phyloP scores from a whole-genome alignment of 345 rosid genomes.

The Barbarea vulgaris region DNA sequence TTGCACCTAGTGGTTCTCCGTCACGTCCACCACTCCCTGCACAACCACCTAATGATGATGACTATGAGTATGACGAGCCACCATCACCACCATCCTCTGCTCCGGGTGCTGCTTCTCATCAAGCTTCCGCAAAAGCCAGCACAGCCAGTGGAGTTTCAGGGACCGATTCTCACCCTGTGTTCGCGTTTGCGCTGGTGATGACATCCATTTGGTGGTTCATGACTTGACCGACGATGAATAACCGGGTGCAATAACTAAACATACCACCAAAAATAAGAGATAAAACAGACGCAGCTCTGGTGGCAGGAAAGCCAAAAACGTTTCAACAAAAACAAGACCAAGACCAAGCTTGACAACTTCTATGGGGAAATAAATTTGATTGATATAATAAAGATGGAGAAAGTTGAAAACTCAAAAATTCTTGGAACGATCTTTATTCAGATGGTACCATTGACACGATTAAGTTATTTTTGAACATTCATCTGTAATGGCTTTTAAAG shows the following conservation, averaged over 20 bases:
- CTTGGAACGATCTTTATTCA: neutral
- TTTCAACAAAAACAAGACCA: constrained; percentile 6
- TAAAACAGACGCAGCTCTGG: neutral
- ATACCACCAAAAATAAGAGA: neutral
- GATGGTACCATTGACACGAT: too few relatives aligned
- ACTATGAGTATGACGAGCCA: neutral
- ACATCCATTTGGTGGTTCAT: constrained; percentile 28
- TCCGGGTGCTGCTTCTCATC: neutral
- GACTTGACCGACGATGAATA: constrained; percentile 22
- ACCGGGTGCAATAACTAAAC: constrained; percentile 9
- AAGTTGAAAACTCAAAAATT: neutral
- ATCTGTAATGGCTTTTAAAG: neutral
- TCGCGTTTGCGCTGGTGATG: constrained; percentile 16
- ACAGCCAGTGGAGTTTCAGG: constrained; percentile 16
- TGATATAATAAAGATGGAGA: constrained; percentile 12
- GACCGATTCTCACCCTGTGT: neutral
- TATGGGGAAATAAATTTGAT: constrained; percentile 12
- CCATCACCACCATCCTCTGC: constrained; percentile 31
- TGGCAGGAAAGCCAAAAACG: neutral
- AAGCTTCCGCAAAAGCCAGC: neutral
- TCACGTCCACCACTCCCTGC: constrained; percentile 14
- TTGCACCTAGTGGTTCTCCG: neutral
- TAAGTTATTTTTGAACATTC: neutral
- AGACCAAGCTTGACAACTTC: neutral
- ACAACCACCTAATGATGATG: constrained; percentile 23